Percentiles rank a stretch among this genome's conserved stretches.
Evolutionary conservation across 305 asterid species (phyloP).

Genomic region (Petunia hybrid): DNA sequence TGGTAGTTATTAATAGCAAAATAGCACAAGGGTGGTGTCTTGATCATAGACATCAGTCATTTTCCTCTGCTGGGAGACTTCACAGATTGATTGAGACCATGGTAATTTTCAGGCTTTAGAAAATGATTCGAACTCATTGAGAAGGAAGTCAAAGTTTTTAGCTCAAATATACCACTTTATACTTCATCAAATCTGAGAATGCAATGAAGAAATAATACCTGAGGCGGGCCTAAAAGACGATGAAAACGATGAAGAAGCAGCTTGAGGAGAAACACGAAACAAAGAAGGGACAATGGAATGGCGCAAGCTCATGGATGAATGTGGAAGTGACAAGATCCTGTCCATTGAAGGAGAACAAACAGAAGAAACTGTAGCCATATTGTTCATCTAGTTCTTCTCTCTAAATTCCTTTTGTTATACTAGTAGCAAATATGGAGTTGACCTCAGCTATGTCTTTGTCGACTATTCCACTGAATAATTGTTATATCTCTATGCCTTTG

Average conservation of each 20-base stretch:
- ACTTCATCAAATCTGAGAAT: neutral
- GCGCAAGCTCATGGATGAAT: slow-evolving; percentile 1
- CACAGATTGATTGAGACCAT: neutral
- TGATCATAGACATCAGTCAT: neutral
- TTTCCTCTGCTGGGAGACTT: neutral
- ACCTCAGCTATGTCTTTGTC: neutral
- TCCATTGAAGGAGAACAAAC: slow-evolving; percentile 13
- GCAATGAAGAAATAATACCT: neutral
- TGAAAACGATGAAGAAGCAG: slow-evolving; percentile 18
- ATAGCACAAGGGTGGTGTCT: neutral
- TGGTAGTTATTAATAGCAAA: neutral
- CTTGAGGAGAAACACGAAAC: neutral
- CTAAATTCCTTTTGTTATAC: neutral
- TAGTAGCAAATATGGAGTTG: neutral
- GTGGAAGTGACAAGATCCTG: neutral
- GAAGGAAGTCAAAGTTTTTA: neutral
- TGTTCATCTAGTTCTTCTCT: neutral
- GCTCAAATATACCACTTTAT: neutral
- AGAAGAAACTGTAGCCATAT: slow-evolving; percentile 19
- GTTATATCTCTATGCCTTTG: too few relatives aligned
- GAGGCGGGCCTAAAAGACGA: neutral
- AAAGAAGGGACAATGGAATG: neutral
- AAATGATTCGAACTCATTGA: neutral
- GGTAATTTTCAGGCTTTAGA: neutral
- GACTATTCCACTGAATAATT: too few relatives aligned